A percentile compares a stretch with the other conserved stretches of the same genome.
phyloP scores from a whole-genome alignment of 768 basidiomycete genomes.

The Hygrocybe punicea region DNA sequence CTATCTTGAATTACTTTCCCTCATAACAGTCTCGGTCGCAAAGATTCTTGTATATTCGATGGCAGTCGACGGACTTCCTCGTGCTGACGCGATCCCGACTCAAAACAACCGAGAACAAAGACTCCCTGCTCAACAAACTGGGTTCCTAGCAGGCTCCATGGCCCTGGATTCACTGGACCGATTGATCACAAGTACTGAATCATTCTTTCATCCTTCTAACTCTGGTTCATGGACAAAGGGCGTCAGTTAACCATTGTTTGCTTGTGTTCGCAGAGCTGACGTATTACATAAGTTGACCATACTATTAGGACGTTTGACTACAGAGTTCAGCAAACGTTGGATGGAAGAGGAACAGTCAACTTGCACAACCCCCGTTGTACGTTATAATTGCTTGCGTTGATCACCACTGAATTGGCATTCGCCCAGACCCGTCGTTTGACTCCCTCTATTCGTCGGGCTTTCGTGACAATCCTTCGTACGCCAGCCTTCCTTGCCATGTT shows the following conservation, averaged over 20 bases:
- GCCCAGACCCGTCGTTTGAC: conserved; percentile 73
- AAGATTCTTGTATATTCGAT: conserved; percentile 88
- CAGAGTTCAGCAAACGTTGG: conserved; percentile 77
- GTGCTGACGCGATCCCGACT: conserved; percentile 36
- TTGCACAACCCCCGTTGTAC: conserved; percentile 77
- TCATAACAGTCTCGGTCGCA: conserved; percentile 63
- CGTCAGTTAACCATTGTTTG: conserved; percentile 36
- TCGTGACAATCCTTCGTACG: conserved; percentile 78
- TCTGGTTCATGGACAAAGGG: conserved; percentile 76
- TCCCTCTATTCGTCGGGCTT: conserved; percentile 70
- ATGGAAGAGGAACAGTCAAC: conserved; percentile 70
- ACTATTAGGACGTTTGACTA: conserved; percentile 67
- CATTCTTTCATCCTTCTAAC: conserved; percentile 95
- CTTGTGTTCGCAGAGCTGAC: conserved; percentile 9
- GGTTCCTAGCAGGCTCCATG: conserved; percentile 77
- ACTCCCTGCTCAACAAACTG: conserved; percentile 36
- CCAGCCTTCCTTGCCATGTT: conserved; percentile 91
- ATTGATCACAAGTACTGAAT: conserved; percentile 87
- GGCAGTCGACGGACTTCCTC: conserved; percentile 70
- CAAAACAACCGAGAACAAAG: conserved; percentile 22
- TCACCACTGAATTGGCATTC: background rate
- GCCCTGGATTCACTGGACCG: conserved; percentile 85
- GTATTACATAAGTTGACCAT: conserved; percentile 47
- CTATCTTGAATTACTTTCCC: conserved; percentile 3
- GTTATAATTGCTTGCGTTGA: conserved; percentile 14